Conservation (phyloP, 164 flowering plant genomes). For the Malania oleifera region DNA sequence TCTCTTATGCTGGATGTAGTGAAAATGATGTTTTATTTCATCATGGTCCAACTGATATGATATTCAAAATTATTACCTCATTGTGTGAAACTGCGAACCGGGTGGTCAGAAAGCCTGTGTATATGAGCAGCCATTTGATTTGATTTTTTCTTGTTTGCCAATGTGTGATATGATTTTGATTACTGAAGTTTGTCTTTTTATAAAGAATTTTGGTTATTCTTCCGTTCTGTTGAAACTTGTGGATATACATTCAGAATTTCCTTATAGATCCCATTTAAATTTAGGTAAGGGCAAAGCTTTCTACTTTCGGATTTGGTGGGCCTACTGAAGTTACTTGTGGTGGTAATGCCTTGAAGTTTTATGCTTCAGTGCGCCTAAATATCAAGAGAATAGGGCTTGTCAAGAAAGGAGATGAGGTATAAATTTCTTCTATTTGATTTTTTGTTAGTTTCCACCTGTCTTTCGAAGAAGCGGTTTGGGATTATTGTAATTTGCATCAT, state of each 20-base stretch:
- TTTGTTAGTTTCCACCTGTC: background rate
- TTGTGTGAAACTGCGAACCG: too few relatives aligned
- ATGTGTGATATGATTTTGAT: background rate
- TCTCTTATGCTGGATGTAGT: too few relatives aligned
- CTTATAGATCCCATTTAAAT: conserved; percentile 4
- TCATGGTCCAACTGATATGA: too few relatives aligned
- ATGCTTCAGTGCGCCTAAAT: conserved; percentile 89
- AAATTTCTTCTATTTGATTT: background rate
- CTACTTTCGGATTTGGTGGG: conserved; percentile 83
- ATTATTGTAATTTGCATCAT: too few relatives aligned
- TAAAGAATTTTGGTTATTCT: background rate
- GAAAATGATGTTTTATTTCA: too few relatives aligned
- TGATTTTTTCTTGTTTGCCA: background rate
- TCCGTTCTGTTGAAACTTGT: background rate
- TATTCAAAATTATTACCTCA: too few relatives aligned
- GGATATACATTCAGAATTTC: background rate
- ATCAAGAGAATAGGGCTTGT: conserved; percentile 67
- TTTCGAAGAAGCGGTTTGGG: too few relatives aligned
- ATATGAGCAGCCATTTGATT: background rate
- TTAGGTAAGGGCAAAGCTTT: conserved; percentile 78
- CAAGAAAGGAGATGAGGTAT: conserved; percentile 93
- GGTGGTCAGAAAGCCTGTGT: too few relatives aligned
- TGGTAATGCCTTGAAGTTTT: conserved; percentile 97
- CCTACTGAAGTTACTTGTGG: conserved; percentile 92
- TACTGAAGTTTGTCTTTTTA: background rate